A percentile compares a stretch with the other conserved stretches of the same genome.
Evolutionary conservation across 2,329 filamentous ascomycete genomes (phyloP).

Genomic region (Aureobasidium zeae): DNA sequence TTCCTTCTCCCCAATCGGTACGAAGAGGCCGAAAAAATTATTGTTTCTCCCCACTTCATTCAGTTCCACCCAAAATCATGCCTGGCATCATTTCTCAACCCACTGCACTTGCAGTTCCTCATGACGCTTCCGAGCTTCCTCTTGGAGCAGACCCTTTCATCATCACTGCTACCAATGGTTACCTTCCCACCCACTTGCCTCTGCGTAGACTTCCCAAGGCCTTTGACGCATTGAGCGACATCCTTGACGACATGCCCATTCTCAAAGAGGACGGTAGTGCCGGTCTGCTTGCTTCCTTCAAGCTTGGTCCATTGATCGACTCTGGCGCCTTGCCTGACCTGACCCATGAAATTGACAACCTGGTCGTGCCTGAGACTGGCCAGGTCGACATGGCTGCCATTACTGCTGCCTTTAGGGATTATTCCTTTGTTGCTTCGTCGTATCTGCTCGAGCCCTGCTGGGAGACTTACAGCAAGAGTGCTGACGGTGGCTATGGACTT

Average conservation of each 20-base stretch:
- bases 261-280: slow-evolving; percentile 62
- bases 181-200: slow-evolving; percentile 54
- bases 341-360: slow-evolving; percentile 49
- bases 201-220: slow-evolving; percentile 54
- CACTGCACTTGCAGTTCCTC: slow-evolving; percentile 47
- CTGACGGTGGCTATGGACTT: slow-evolving; percentile 66
- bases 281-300: slow-evolving; percentile 65
- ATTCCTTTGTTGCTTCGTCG: slow-evolving; percentile 80
- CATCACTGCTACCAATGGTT: slow-evolving; percentile 66
- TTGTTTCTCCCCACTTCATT: neutral
- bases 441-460: slow-evolving; percentile 91
- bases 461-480: slow-evolving; percentile 48
- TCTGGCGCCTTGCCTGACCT: slow-evolving; percentile 61
- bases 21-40: neutral
- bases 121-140: slow-evolving; percentile 53
- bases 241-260: slow-evolving; percentile 71
- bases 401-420: slow-evolving; percentile 84
- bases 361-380: slow-evolving; percentile 47
- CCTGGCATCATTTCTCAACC: slow-evolving; percentile 8
- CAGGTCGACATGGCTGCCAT: slow-evolving; percentile 65
- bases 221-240: slow-evolving; percentile 62
- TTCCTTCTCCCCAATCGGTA: slow-evolving; percentile 4
- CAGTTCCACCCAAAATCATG: slow-evolving; percentile 8
- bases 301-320: slow-evolving; percentile 66
- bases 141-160: slow-evolving; percentile 55